Evolutionary conservation across 2,329 filamentous ascomycete species (phyloP), one percentile per base, ranked within the genome.

Genomic region (Incumbomyces lentus): DNA sequence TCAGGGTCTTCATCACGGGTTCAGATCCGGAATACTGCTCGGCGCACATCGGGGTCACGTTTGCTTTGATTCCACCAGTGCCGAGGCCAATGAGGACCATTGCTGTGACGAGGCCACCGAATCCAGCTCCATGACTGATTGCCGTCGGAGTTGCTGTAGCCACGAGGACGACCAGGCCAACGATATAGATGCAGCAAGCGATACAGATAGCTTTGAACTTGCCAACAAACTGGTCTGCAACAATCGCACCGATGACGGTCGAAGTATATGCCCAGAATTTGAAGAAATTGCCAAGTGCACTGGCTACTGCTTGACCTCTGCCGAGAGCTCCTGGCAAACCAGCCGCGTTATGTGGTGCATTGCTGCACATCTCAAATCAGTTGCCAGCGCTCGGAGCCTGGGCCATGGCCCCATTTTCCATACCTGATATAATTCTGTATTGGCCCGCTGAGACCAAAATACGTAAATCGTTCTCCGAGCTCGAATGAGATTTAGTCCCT

Each of bases 11-110:
- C 19, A 43, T 29, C 42, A 66, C 69, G 68, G 72, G 78, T 60
- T 62, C 76, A 62, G 71, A 77, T 56, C 69, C 66, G 46, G 70
- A 72, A 55, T 83, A 81, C 64, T 85, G 81, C 53, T 84, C 81
- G 43, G 78, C 79, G 55, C 80, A 79, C 46, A 76, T 57, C 38
- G 73, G 73, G 42, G 70, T 68, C 37, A 76, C 72, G 62, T 83
- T 84, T 54, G 77, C 75, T 67, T 84, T 84, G 68, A 85, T 82
- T 49, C 78, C 78, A 55, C 81, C 81, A 1, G 79, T 82, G 44
- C 80, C 81, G 11, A 83, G 60, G 49, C 79, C 81, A 50, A 83
- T 80, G 51, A 83, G 60, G 54, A 84, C 68, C 52, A 80, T 69
- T 8, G 76, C 67, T 12, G 70, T 63, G 40, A 77, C 64, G 56